These are phyloP conservation scores for Mollisiaceae sp. DNA, from an alignment of 2,329 filamentous ascomycete genomes.

Conservation along the genomic window DNA sequence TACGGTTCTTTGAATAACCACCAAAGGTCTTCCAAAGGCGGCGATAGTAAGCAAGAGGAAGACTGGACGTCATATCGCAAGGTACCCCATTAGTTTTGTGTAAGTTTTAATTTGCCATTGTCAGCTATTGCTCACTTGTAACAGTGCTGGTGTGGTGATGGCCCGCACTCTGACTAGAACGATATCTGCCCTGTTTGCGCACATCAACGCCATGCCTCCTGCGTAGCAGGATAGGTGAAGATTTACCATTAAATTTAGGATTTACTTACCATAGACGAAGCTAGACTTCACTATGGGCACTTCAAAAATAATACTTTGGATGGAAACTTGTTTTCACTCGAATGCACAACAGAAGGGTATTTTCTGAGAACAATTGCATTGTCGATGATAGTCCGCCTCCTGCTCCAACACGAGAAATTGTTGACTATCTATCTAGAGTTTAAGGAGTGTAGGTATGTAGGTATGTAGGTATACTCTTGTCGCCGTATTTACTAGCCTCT, in stretches of 20 bases:
- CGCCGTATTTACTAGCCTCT: neutral
- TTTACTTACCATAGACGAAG: neutral
- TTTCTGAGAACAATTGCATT: constrained; percentile 8
- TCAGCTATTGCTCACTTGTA: neutral
- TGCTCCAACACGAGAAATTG: neutral
- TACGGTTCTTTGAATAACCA: neutral
- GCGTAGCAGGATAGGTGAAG: neutral
- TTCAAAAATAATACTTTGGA: constrained; percentile 17
- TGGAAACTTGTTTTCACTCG: constrained; percentile 17
- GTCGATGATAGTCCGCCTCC: neutral
- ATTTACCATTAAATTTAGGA: neutral
- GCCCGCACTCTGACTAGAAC: neutral
- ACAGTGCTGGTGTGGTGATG: neutral
- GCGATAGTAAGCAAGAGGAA: neutral
- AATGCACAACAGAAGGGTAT: constrained; percentile 12
- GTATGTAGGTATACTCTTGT: too few relatives aligned
- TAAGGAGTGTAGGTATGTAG: constrained; percentile 16
- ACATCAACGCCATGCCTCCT: neutral
- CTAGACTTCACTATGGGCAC: neutral
- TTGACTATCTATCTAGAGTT: constrained; percentile 1
- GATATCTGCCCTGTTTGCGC: neutral
- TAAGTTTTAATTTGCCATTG: neutral
- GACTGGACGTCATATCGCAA: neutral
- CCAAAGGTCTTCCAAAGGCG: neutral
- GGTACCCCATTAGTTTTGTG: neutral